Evolutionary conservation across 2,329 filamentous ascomycete genomes (phyloP).

Genomic region (Tothia fuscella): DNA sequence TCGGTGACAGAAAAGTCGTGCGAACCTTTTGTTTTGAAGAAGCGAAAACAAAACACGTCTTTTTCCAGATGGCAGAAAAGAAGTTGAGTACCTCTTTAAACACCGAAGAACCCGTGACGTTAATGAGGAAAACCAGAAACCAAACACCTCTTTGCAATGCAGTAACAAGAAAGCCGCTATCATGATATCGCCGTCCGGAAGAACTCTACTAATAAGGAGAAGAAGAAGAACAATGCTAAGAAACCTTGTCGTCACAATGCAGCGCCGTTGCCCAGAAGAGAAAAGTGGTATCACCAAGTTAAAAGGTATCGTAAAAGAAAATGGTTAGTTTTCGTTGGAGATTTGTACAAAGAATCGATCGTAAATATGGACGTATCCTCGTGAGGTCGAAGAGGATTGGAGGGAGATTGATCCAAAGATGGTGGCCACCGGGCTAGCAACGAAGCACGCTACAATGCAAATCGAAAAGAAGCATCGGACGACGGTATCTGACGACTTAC

Average conservation of each 20-base stretch:
- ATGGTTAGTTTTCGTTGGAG: conserved; percentile 25
- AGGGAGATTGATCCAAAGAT: conserved; percentile 2
- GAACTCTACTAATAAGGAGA: too few relatives aligned
- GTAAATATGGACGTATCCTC: conserved; percentile 29
- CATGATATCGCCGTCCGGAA: too few relatives aligned
- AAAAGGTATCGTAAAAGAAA: conserved; percentile 20
- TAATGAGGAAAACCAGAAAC: too few relatives aligned
- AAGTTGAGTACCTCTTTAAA: too few relatives aligned
- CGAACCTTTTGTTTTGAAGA: too few relatives aligned
- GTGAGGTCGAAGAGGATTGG: conserved; percentile 16
- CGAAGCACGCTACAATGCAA: conserved; percentile 23
- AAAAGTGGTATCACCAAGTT: conserved; percentile 25
- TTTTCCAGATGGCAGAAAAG: too few relatives aligned
- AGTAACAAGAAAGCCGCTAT: too few relatives aligned
- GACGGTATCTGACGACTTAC: conserved; percentile 16
- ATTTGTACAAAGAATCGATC: conserved; percentile 30
- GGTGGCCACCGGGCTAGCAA: conserved; percentile 19
- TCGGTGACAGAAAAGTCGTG: too few relatives aligned
- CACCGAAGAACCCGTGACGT: too few relatives aligned
- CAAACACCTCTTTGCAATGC: too few relatives aligned
- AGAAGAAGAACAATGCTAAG: background rate
- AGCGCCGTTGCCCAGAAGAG: conserved; percentile 27
- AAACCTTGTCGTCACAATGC: conserved; percentile 17
- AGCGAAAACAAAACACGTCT: too few relatives aligned
- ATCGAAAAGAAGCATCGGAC: conserved; percentile 13